A percentile compares a stretch with the other conserved stretches of the same genome.
These are phyloP conservation scores for Coccomyxa sp. DNA, from an alignment of 139 green algal species.

Conservation along the genomic window DNA sequence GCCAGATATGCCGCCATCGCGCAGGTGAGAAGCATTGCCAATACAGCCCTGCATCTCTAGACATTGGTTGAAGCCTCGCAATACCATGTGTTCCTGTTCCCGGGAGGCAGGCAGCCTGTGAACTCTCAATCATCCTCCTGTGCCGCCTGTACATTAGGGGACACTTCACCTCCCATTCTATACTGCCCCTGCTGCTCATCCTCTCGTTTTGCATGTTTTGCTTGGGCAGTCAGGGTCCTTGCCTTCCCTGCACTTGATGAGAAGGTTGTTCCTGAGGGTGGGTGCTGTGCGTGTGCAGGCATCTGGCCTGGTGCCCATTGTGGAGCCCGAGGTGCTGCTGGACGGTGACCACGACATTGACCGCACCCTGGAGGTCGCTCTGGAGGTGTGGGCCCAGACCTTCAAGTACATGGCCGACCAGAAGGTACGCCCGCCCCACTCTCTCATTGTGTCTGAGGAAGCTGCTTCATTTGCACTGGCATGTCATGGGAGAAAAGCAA, in stretches of 20 bases:
- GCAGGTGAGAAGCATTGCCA: slow-evolving; percentile 46
- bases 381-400: slow-evolving; percentile 91
- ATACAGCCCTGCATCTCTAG: not conserved
- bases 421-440: slow-evolving; percentile 24
- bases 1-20: slow-evolving; percentile 96
- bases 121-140: not conserved
- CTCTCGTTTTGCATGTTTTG: too few species aligned
- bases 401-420: slow-evolving; percentile 99
- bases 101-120: not conserved
- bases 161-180: too few species aligned
- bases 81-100: too few species aligned
- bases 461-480: too few species aligned
- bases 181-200: too few species aligned
- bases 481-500: too few species aligned
- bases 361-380: slow-evolving; percentile 65
- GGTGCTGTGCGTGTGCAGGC: slow-evolving; percentile 42
- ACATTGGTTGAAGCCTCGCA: not conserved
- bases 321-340: slow-evolving; percentile 98
- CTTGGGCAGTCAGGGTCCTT: too few species aligned
- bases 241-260: not conserved
- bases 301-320: slow-evolving; percentile 93
- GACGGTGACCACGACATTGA: slow-evolving; percentile 92
- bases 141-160: too few species aligned
- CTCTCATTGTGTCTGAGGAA: too few species aligned
- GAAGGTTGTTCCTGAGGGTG: not conserved